These are phyloP conservation scores for Teratosphaeriaceae sp. DNA, from an alignment of 2,329 filamentous ascomycete species.

Conservation along the genomic window DNA sequence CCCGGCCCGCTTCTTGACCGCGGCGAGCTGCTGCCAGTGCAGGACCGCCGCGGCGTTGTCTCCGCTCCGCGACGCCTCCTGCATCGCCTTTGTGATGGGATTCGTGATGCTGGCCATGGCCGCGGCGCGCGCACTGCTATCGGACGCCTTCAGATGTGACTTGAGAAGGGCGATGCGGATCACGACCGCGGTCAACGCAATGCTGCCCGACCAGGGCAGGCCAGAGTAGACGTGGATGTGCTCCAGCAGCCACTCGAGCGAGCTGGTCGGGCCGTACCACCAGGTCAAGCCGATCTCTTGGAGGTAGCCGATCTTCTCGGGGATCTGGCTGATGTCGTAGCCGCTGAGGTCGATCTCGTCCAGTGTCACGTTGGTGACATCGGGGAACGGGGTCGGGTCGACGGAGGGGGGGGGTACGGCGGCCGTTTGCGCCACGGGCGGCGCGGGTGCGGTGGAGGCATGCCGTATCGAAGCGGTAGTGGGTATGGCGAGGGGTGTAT, in stretches of 20 bases:
- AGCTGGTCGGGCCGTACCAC: slow-evolving; percentile 69
- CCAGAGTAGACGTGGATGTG: slow-evolving; percentile 70
- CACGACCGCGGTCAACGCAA: slow-evolving; percentile 57
- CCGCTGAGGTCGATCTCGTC: slow-evolving; percentile 30
- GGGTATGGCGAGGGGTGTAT: slow-evolving; percentile 6
- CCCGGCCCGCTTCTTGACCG: slow-evolving; percentile 50
- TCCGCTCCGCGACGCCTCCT: slow-evolving; percentile 33
- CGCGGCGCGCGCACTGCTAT: slow-evolving; percentile 56
- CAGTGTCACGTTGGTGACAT: slow-evolving; percentile 27
- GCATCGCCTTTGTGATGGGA: slow-evolving; percentile 52
- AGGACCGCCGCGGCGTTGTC: slow-evolving; percentile 45
- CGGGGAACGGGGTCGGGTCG: too few relatives aligned
- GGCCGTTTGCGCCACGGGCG: slow-evolving; percentile 12
- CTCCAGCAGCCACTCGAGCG: slow-evolving; percentile 72
- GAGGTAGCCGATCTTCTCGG: slow-evolving; percentile 76
- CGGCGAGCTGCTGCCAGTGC: slow-evolving; percentile 41
- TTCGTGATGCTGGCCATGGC: slow-evolving; percentile 52
- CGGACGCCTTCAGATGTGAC: slow-evolving; percentile 55
- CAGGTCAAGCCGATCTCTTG: slow-evolving; percentile 78
- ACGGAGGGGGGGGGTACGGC: slow-evolving; percentile 19
- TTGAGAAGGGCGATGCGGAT: slow-evolving; percentile 62
- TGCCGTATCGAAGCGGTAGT: slow-evolving; percentile 3
- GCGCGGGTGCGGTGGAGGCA: slow-evolving; percentile 8
- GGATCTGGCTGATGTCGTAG: slow-evolving; percentile 47
- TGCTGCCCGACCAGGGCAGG: slow-evolving; percentile 75